Percentiles rank a stretch among this genome's conserved stretches.
phyloP scores from a whole-genome alignment of 2,329 filamentous ascomycete genomes.

The Sporothrix protearum region DNA sequence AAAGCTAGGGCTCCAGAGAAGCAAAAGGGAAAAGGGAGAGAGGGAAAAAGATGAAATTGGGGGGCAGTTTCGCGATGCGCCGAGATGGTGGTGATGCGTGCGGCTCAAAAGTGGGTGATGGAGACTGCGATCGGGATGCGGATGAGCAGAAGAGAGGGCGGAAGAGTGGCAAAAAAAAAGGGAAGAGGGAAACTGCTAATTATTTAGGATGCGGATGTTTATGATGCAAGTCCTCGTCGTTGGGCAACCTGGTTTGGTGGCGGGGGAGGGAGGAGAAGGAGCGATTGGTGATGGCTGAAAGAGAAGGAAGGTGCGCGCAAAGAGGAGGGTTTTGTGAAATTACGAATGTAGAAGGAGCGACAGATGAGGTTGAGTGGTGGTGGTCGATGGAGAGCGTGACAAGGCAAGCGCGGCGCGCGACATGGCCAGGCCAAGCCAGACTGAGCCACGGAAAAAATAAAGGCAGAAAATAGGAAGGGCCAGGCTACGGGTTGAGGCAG shows the following conservation, averaged over 20 bases:
- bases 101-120: neutral
- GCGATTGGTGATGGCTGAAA: neutral
- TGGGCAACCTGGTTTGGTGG: neutral
- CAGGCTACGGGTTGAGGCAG: neutral
- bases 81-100: neutral
- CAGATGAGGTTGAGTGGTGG: neutral
- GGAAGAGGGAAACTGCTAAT: neutral
- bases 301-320: neutral
- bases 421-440: neutral
- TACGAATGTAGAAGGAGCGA: neutral
- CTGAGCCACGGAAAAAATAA: neutral
- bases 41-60: neutral
- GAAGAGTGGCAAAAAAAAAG: neutral
- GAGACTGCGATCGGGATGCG: neutral
- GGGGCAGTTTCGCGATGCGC: neutral
- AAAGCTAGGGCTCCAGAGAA: too few species aligned
- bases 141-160: neutral
- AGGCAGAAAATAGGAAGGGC: neutral
- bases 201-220: neutral
- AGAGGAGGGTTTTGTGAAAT: neutral
- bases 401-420: neutral
- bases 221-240: neutral
- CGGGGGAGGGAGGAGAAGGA: too few species aligned
- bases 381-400: neutral
- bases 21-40: neutral